Evolutionary conservation across 208 protist species (phyloP), one percentile per base, ranked within the genome.

Genomic region (Tritrichomonas foetus): DNA sequence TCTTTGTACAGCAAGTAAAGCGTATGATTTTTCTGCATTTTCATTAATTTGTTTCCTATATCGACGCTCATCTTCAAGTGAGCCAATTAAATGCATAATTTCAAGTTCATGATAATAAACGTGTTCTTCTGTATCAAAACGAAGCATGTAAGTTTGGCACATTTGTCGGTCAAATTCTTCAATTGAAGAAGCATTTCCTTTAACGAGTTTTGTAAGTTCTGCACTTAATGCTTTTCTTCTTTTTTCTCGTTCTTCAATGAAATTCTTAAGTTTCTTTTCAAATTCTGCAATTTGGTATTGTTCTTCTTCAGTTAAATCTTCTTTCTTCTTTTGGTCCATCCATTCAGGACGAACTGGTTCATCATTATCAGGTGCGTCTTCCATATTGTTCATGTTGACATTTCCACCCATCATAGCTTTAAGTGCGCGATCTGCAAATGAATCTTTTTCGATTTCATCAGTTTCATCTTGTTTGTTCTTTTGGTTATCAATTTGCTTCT

Each of bases 291-390:
- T 49, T 89, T 89, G 78, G 36, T 89, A 89, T 36, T 89, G 78
- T 50, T 89, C 78, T 89, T 89, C 78, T 57, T 89, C 78, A 39
- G 78, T 89, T n/a, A 89, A 53, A 36, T 89, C 78, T 57, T 89
- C 78, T 57, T 89, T 89, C 78, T 89, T 89, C 78, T 89, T 89
- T 11, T 13, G 53, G 44, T 44, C 47, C 78, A 89, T 89, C 78
- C 78, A 89, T 61, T 89, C 78, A 20, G 78, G 78, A 39, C 41
- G 14, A 39, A 61, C 47, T 57, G 78, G 78, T 30, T 89, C 78
- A 57, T 89, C 78, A 57, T 89, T 47, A n/a, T 89, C 41, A 39
- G 78, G 47, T 20, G 78, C 78, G 33, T 89, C 78, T 89, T 89
- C 78, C 78, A 89, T 89, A n/a, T 89, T 57, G 30, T 49, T 36